Percentiles rank a stretch among this genome's conserved stretches.
Conservation (phyloP, 1,139 yeast species). For the Geotrichum cucujoidarum region DNA sequence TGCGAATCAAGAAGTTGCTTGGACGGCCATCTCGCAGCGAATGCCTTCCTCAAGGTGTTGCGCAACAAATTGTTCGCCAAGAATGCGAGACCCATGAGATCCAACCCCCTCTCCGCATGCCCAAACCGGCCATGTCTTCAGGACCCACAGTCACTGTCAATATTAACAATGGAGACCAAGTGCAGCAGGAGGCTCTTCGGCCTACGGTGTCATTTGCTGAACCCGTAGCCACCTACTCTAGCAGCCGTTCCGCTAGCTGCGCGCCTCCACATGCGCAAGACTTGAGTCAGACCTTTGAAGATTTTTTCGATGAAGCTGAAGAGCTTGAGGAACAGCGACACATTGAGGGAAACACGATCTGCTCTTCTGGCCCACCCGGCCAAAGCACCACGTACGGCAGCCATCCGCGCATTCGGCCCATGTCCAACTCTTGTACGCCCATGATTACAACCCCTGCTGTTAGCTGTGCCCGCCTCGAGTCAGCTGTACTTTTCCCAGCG, state of each 20-base stretch:
- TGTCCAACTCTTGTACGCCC: not conserved
- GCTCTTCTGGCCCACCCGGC: not conserved
- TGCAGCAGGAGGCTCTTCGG: not conserved
- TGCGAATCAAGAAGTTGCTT: not conserved
- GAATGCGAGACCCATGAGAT: not conserved
- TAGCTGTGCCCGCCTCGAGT: not conserved
- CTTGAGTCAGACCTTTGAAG: not conserved
- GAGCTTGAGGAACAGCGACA: not conserved
- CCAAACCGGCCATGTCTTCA: not conserved
- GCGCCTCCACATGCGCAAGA: not conserved
- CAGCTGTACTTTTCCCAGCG: constrained; percentile 5
- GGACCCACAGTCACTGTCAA: not conserved
- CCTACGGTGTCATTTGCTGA: not conserved
- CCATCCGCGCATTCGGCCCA: constrained; percentile 1
- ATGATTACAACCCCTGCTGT: not conserved
- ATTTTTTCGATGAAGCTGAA: not conserved
- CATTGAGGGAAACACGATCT: not conserved
- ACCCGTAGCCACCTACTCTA: not conserved
- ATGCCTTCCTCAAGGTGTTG: not conserved
- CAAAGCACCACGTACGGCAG: not conserved
- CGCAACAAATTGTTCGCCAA: not conserved
- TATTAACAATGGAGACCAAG: not conserved
- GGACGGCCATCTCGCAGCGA: not conserved
- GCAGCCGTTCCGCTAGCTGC: not conserved
- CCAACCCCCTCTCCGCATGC: not conserved